Evolutionary conservation across 1,139 yeast genomes (phyloP).

Genomic region (Wickerhamomyces sp.): DNA sequence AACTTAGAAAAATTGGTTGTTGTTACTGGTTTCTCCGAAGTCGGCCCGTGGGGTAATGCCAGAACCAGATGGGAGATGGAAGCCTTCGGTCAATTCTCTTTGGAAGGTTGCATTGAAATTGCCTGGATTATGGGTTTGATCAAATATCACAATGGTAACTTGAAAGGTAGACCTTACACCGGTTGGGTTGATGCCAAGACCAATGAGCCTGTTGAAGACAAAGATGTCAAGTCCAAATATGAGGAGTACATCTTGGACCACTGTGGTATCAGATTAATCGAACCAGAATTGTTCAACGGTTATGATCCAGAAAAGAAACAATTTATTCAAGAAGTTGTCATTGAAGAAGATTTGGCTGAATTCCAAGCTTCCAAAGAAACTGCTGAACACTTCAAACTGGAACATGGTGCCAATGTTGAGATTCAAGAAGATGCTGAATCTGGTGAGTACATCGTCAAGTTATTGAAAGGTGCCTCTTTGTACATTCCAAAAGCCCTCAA

Average conservation of each 20-base stretch:
- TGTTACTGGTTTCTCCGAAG: constrained; percentile 96
- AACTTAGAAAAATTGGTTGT: constrained; percentile 90
- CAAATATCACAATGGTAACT: constrained; percentile 87
- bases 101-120: constrained; percentile 98
- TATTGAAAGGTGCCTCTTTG: constrained; percentile 89
- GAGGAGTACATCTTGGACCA: constrained; percentile 86
- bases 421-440: constrained; percentile 82
- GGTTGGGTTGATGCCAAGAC: constrained; percentile 99
- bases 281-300: constrained; percentile 90
- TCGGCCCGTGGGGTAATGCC: constrained; percentile 99
- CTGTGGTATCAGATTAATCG: constrained; percentile 93
- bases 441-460: constrained; percentile 87
- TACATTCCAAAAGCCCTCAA: constrained; percentile 92
- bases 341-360: constrained; percentile 93
- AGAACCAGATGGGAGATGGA: constrained; percentile 99
- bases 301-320: constrained; percentile 93
- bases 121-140: constrained; percentile 99
- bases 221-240: constrained; percentile 86
- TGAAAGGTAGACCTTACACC: constrained; percentile 81
- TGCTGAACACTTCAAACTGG: constrained; percentile 89
- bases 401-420: constrained; percentile 93
- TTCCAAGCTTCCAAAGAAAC: constrained; percentile 94
- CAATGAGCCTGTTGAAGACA: constrained; percentile 87
- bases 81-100: constrained; percentile 89
- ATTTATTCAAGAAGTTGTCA: constrained; percentile 88